These are phyloP conservation scores for Penicillium antarcticum DNA, from an alignment of 495 filamentous ascomycete genomes.

Conservation along the genomic window DNA sequence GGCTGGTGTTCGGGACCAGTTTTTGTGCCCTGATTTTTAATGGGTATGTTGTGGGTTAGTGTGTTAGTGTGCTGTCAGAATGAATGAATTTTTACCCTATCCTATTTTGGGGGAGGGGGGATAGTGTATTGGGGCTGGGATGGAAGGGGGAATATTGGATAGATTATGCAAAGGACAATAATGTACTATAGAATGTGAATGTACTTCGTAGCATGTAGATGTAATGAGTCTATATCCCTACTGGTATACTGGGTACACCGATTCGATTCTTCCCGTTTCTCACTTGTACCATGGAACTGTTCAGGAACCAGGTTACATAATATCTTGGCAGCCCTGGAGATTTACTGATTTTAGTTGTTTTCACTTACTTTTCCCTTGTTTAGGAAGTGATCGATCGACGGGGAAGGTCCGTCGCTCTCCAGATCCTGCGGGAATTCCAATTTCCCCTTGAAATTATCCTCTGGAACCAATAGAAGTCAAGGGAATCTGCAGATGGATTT, in stretches of 20 bases:
- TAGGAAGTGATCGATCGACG: conserved; percentile 16
- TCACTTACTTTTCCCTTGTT: too few relatives aligned
- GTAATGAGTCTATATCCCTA: too few relatives aligned
- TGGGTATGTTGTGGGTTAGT: neutral
- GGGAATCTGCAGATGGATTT: neutral
- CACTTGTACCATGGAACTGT: conserved; percentile 2
- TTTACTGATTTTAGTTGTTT: too few relatives aligned
- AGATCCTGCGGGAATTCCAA: neutral
- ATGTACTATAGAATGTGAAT: neutral
- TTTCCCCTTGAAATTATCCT: neutral
- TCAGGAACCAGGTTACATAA: conserved; percentile 22
- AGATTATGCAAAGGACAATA: conserved; percentile 9
- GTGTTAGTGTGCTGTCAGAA: too few relatives aligned
- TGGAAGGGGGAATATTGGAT: neutral
- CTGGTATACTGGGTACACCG: too few relatives aligned
- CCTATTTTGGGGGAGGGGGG: neutral
- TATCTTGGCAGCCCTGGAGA: conserved; percentile 21
- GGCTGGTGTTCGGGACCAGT: neutral
- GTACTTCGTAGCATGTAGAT: too few relatives aligned
- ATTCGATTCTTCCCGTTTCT: conserved; percentile 7
- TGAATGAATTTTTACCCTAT: neutral
- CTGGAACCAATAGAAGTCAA: neutral
- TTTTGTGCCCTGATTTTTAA: neutral
- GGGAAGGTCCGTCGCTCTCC: neutral
- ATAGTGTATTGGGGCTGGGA: neutral